A percentile compares a stretch with the other conserved stretches of the same genome.
These are phyloP conservation scores for Arxiozyma heterogenica DNA, from an alignment of 1,139 yeast genomes.

Conservation along the genomic window DNA sequence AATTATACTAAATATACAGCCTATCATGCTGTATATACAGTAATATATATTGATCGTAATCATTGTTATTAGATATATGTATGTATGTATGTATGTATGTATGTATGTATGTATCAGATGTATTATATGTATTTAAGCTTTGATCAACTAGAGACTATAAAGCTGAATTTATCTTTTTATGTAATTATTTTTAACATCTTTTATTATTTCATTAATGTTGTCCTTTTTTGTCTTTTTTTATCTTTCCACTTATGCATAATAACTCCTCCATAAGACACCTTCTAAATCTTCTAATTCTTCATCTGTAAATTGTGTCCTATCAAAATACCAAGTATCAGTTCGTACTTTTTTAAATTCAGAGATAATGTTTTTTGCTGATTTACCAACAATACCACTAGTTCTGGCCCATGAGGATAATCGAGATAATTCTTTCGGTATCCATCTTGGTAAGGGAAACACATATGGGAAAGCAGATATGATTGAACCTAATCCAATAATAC, in stretches of 20 bases:
- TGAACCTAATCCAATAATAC: constrained; percentile 84
- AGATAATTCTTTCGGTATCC: constrained; percentile 75
- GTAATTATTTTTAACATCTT: no score
- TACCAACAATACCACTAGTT: constrained; percentile 43
- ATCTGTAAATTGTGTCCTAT: constrained; percentile 61
- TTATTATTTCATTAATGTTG: background rate
- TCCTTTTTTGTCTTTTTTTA: no score
- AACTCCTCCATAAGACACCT: constrained; percentile 89
- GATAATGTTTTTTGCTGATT: constrained; percentile 68
- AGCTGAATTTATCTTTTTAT: no score
- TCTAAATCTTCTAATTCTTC: constrained; percentile 86
- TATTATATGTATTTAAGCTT: no score
- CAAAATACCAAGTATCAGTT: constrained; percentile 95
- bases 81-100: no score
- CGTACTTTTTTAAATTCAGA: constrained; percentile 85
- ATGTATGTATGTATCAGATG: no score
- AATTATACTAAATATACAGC: no score
- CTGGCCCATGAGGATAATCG: constrained; percentile 56
- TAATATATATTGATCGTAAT: no score
- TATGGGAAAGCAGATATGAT: constrained; percentile 64
- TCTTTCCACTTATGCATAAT: constrained; percentile 48
- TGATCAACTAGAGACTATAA: no score
- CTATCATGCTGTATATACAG: no score
- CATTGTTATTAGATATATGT: no score
- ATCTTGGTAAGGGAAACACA: constrained; percentile 78